Conservation (phyloP, 192 early-diverging fungal species). For the Linnemannia exigua region DNA sequence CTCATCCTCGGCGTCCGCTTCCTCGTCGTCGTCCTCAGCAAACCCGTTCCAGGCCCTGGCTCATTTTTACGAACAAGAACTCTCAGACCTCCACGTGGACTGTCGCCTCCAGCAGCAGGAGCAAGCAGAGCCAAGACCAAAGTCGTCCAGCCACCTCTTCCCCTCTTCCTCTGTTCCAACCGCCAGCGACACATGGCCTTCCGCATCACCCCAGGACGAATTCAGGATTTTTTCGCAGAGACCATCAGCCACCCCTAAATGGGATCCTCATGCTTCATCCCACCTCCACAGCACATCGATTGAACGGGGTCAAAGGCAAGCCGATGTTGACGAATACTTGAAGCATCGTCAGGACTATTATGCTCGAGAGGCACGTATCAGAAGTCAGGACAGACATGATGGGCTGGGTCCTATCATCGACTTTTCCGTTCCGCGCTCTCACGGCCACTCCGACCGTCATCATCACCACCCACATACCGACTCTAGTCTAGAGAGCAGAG, state of each 20-base stretch:
- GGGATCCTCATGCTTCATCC: neutral
- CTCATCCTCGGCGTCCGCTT: conserved; percentile 10
- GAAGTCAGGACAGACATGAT: conserved; percentile 41
- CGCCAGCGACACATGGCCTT: neutral
- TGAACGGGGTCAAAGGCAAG: neutral
- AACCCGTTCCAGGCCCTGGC: conserved; percentile 42
- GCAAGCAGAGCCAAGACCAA: neutral
- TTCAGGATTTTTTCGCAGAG: conserved; percentile 20
- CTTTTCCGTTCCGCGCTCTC: conserved; percentile 13
- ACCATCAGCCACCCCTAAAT: neutral
- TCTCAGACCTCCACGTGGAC: conserved; percentile 31
- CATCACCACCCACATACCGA: neutral
- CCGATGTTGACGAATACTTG: conserved; percentile 31
- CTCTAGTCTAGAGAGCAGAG: neutral
- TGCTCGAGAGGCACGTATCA: conserved; percentile 20
- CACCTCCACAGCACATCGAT: neutral
- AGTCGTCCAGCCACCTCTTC: conserved; percentile 24
- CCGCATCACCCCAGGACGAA: conserved; percentile 22
- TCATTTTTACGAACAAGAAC: conserved; percentile 54
- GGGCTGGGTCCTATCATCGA: conserved; percentile 47
- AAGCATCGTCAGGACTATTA: conserved; percentile 50
- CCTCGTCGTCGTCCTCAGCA: conserved; percentile 15
- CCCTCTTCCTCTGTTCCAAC: conserved; percentile 8
- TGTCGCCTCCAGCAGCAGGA: conserved; percentile 11
- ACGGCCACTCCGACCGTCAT: neutral